Evolutionary conservation across 2,329 filamentous ascomycete genomes (phyloP).

Genomic region (Claviceps spartinae): DNA sequence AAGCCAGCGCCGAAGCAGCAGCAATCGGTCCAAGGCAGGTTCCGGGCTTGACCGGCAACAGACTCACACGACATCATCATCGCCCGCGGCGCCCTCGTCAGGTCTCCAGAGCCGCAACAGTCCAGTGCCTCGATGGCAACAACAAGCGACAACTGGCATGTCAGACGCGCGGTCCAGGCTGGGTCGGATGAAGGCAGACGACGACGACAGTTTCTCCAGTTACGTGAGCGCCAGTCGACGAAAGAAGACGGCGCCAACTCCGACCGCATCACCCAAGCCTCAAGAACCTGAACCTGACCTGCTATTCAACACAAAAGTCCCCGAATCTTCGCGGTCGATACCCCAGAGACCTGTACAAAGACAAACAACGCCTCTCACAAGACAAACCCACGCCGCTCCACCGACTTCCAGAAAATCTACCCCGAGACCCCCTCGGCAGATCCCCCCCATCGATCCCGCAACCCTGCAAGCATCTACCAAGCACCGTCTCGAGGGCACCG

Average conservation of each 20-base stretch:
- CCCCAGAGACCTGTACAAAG: slow-evolving; percentile 22
- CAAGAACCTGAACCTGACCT: slow-evolving; percentile 43
- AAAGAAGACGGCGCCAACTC: slow-evolving; percentile 46
- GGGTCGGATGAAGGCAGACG: slow-evolving; percentile 48
- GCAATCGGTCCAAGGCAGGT: slow-evolving; percentile 15
- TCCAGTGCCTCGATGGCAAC: slow-evolving; percentile 47
- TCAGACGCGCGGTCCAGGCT: slow-evolving; percentile 39
- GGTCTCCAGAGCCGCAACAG: slow-evolving; percentile 30
- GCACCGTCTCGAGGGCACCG: slow-evolving; percentile 66
- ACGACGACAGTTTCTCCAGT: slow-evolving; percentile 60
- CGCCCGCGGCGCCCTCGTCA: slow-evolving; percentile 30
- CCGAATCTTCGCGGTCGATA: slow-evolving; percentile 21
- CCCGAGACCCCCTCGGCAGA: slow-evolving; percentile 38
- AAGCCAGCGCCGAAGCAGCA: slow-evolving; percentile 22
- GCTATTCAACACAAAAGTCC: slow-evolving; percentile 37
- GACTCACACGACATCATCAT: slow-evolving; percentile 36
- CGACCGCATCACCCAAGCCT: slow-evolving; percentile 25
- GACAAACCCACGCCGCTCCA: slow-evolving; percentile 13
- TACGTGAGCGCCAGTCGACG: slow-evolving; percentile 80
- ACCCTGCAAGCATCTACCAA: slow-evolving; percentile 64
- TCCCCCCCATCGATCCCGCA: slow-evolving; percentile 55
- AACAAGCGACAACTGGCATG: slow-evolving; percentile 24
- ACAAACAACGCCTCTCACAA: slow-evolving; percentile 20
- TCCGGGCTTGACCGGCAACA: slow-evolving; percentile 17
- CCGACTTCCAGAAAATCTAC: slow-evolving; percentile 27